A percentile compares a stretch with the other conserved stretches of the same genome.
phyloP scores from a whole-genome alignment of 768 basidiomycete genomes.

The Agrocybe pediades region DNA sequence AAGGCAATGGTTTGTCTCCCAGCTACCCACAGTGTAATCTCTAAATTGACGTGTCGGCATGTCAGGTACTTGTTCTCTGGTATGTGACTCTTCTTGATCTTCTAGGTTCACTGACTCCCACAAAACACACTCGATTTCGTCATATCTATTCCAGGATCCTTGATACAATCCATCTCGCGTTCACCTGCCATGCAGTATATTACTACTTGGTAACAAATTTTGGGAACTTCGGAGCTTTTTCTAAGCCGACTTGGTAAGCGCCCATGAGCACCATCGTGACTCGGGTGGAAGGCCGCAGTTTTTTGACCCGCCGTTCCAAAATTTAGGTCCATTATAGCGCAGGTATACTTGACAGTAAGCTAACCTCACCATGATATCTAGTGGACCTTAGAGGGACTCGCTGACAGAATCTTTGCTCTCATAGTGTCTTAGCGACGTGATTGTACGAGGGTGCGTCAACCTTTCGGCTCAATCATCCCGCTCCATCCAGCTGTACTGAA shows the following conservation, averaged over 20 bases:
- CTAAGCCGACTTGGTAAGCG: not conserved
- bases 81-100: not conserved
- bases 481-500: not conserved
- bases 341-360: constrained; percentile 1
- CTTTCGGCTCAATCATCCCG: not conserved
- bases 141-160: not conserved
- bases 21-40: not conserved
- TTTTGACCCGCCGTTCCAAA: not conserved
- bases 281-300: not conserved
- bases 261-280: not conserved
- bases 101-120: too few species aligned
- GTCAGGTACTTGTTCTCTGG: constrained; percentile 1
- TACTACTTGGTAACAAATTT: constrained; percentile 1
- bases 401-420: too few species aligned
- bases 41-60: not conserved
- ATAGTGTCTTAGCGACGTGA: not conserved
- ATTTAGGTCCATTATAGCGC: not conserved
- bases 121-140: not conserved
- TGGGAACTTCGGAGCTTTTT: not conserved
- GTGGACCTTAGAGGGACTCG: too few species aligned
- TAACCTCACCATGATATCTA: too few species aligned
- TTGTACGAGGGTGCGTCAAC: not conserved
- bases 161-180: constrained; percentile 2
- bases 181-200: constrained; percentile 1
- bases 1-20: constrained; percentile 2